Evolutionary conservation across 768 basidiomycete species (phyloP), one percentile per base, ranked within the genome.

Genomic region (Saitozyma sp.): DNA sequence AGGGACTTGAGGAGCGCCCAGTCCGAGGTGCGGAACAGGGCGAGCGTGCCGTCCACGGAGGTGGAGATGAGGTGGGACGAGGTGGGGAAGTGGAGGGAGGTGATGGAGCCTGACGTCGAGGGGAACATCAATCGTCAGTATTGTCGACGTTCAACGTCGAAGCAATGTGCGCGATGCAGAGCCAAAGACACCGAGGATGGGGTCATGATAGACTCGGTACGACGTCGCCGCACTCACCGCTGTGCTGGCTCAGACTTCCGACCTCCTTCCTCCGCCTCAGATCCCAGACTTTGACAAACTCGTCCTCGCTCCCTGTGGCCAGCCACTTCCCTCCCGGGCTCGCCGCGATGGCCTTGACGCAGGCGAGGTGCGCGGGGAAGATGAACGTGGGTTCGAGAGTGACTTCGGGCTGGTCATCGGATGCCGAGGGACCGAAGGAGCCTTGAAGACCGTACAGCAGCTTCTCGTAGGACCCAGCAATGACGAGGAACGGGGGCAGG

Each of bases 261-360:
- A 99, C 85, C 79, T 99, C 95, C 81, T 96, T 96, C 78, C 88
- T 83, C 73, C 93, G 82, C 58, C 88, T 84, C 63, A 99, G 79
- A 82, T 98, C 93, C 96, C 96, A 99, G 9, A 99, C 88, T 78
- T 97, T 97, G 70, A 98, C 82, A 54, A 94, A 90, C 78, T 98
- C 96, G 75, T 99, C 96, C n/a, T 90, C 85, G 66, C 91, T 92
- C 8, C 93, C 96, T 0, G 89, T 92, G 8, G 92, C 95, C 14
- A 98, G 84, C 92, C 93, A 97, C 81, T 96, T 97, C 1, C 92
- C 92, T 40, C 93, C 92, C 3, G 92, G 92, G 0, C 90, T 90
- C 0, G 91, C 89, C 3, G 92, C 89, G 39, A 94, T 89, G 10
- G 91, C 86, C 75, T 94, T 93, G 63, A 99, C 88, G 71, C 87